Evolutionary conservation across 495 filamentous ascomycete species (phyloP), one percentile per base, ranked within the genome.

Genomic region (Trichoderma reesei): DNA sequence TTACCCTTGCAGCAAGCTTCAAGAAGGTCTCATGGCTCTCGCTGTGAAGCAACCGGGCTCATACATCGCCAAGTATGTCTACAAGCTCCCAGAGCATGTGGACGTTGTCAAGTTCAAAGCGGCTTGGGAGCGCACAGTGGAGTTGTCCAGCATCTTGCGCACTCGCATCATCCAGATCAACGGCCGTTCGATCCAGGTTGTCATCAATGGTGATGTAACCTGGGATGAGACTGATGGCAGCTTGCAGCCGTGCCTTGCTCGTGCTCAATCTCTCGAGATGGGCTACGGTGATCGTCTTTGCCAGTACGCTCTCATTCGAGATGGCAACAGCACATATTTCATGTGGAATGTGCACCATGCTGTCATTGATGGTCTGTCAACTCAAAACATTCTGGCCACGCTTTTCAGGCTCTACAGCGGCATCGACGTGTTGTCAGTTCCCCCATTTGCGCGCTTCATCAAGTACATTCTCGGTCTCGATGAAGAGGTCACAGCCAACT

Each of bases 131-230:
- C 69, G 67, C 5, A 81, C 85, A 18, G 72, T 83, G n/a, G 71
- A 80, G 1, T 72, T 79, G 8, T 78, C 80, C 65, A 81, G 86
- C 51, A 87, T 88, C 65, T 79, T 91, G 5, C 80, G 88, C 38
- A 91, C 88, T 9, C 80, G 82, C 13, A 61, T 61, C 13, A 26
- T 42, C 14, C 36, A 41, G 31, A 18, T 10, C 18, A 36, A 36
- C 34, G 8, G 41, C 2, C 64, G 73, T 4, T 66, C 72, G 14
- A 38, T 66, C 5, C 72, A 68, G n/a, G 59, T 71, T 5, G 64
- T 75, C 8, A 63, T 72, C 36, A 60, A 67, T 1, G 37, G 62
- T 59, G 65, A 46, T 1, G 13, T 61, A 18, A 13, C 60, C 13
- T 61, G 36, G 60, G 36, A 41, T 9, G 5, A 46, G 8, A 64